phyloP scores from a whole-genome alignment of 129 eudicot genomes.

The Lonicera japonica region DNA sequence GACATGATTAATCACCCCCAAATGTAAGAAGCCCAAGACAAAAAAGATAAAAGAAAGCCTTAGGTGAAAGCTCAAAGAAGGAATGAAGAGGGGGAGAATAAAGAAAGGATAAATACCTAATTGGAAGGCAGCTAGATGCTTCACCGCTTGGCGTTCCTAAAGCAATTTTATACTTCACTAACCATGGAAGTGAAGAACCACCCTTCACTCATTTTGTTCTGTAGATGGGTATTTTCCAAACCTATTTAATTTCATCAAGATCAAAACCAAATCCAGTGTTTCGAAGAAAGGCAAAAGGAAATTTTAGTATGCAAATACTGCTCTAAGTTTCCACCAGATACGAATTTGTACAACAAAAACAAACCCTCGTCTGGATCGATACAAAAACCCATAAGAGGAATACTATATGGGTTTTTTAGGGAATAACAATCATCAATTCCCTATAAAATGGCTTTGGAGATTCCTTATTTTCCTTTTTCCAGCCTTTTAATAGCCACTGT shows the following conservation, averaged over 20 bases:
- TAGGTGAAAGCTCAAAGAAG: too few relatives aligned
- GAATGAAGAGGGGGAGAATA: too few relatives aligned
- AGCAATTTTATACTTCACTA: conserved; percentile 78
- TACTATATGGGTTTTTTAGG: conserved; percentile 59
- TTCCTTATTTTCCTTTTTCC: conserved; percentile 88
- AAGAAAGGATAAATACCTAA: too few relatives aligned
- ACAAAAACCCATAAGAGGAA: conserved; percentile 93
- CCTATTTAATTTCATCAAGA: background rate
- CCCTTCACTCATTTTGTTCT: conserved; percentile 75
- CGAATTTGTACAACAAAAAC: conserved; percentile 80
- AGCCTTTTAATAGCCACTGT: conserved; percentile 83
- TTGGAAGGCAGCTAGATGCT: too few relatives aligned
- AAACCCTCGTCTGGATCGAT: too few relatives aligned
- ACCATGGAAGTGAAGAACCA: too few relatives aligned
- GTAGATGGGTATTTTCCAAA: conserved; percentile 17
- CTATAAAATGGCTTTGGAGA: conserved; percentile 89
- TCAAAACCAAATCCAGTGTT: conserved; percentile 10
- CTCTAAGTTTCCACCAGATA: conserved; percentile 96
- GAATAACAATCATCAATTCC: conserved; percentile 95
- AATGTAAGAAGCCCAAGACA: too few relatives aligned
- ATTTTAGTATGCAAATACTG: conserved; percentile 73
- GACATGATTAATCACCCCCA: too few relatives aligned
- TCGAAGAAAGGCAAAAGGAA: conserved; percentile 9
- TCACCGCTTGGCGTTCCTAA: too few relatives aligned
- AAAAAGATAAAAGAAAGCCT: too few relatives aligned